phyloP scores from a whole-genome alignment of 768 basidiomycete genomes.

The Scleroderma citrinum region DNA sequence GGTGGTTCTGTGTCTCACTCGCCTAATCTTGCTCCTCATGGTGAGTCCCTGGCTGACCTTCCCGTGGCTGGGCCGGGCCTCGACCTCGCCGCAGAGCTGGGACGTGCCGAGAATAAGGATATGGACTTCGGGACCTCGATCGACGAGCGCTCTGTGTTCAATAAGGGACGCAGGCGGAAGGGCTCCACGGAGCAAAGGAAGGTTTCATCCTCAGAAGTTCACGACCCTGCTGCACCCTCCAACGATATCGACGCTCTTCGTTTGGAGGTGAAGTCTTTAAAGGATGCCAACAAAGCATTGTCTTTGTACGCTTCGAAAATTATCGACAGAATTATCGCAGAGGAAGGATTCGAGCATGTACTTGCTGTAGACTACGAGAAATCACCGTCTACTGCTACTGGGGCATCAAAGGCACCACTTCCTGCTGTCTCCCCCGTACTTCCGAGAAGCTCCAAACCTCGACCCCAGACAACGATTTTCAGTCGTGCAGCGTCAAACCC shows the following conservation, averaged over 20 bases:
- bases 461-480: slow-evolving; percentile 60
- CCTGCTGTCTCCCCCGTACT: slow-evolving; percentile 15
- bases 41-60: slow-evolving; percentile 80
- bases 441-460: slow-evolving; percentile 33
- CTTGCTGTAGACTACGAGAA: slow-evolving; percentile 88
- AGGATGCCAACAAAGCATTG: slow-evolving; percentile 93
- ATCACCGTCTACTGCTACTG: slow-evolving; percentile 39
- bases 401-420: slow-evolving; percentile 25
- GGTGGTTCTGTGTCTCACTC: slow-evolving; percentile 49
- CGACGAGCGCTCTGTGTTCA: slow-evolving; percentile 43
- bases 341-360: slow-evolving; percentile 96
- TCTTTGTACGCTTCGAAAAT: slow-evolving; percentile 97
- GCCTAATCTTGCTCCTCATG: slow-evolving; percentile 39
- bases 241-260: slow-evolving; percentile 73
- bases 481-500: slow-evolving; percentile 33
- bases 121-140: slow-evolving; percentile 52
- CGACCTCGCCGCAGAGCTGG: slow-evolving; percentile 87
- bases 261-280: slow-evolving; percentile 84
- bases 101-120: slow-evolving; percentile 86
- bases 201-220: slow-evolving; percentile 30
- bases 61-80: slow-evolving; percentile 87
- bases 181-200: slow-evolving; percentile 26
- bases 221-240: slow-evolving; percentile 38
- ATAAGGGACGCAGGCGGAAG: slow-evolving; percentile 44
- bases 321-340: slow-evolving; percentile 92